A percentile compares a stretch with the other conserved stretches of the same genome.
Evolutionary conservation across 805 yeast genomes (phyloP).

Genomic region (Schwanniomyces pseudopolymorphus): DNA sequence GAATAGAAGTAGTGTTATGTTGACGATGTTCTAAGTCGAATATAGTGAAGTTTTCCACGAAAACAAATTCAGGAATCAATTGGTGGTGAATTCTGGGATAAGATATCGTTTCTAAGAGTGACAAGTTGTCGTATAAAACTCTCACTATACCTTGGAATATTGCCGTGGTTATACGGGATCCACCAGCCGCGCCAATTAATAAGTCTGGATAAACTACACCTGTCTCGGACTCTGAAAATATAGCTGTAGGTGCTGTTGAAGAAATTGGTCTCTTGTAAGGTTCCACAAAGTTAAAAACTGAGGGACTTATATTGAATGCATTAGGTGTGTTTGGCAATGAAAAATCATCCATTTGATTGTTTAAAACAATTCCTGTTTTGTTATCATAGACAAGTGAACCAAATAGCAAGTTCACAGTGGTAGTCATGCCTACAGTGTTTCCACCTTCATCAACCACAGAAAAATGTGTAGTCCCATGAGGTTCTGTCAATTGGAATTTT

Average conservation of each 20-base stretch:
- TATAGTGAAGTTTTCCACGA: conserved; percentile 55
- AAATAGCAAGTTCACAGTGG: conserved; percentile 81
- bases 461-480: conserved; percentile 89
- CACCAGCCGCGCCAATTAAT: conserved; percentile 92
- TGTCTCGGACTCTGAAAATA: conserved; percentile 44
- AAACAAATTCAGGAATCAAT: conserved; percentile 67
- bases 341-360: conserved; percentile 95
- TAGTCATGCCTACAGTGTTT: conserved; percentile 83
- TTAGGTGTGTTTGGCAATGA: conserved; percentile 68
- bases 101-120: conserved; percentile 67
- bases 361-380: conserved; percentile 76
- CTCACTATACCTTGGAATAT: conserved; percentile 79
- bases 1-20: conserved; percentile 40
- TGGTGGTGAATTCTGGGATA: conserved; percentile 90
- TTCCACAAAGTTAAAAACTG: conserved; percentile 70
- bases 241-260: conserved; percentile 75
- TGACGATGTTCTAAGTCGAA: conserved; percentile 29
- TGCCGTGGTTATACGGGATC: conserved; percentile 80
- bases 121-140: conserved; percentile 54
- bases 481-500: conserved; percentile 70
- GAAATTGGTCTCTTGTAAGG: conserved; percentile 84
- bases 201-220: conserved; percentile 47
- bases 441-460: conserved; percentile 72
- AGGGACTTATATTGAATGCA: conserved; percentile 79
- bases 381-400: conserved; percentile 85